Conservation (phyloP, 257 asterid genomes). For the Echites panduratus region DNA sequence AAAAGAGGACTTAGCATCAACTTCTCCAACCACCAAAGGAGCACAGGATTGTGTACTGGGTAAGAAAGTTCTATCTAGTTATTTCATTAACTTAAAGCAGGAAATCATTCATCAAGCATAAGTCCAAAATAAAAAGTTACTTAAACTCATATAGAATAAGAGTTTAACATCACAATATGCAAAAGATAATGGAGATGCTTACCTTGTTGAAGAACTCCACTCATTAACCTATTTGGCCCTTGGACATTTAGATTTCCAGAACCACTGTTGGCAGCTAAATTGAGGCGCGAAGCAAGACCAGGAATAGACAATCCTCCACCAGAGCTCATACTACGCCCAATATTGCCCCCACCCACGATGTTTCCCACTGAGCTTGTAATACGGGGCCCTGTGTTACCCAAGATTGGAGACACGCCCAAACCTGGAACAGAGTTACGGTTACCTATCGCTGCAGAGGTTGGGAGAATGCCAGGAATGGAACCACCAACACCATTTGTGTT, state of each 20-base stretch:
- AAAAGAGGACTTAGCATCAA: background rate
- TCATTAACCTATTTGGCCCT: slow-evolving; percentile 81
- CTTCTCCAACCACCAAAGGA: background rate
- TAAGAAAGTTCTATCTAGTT: background rate
- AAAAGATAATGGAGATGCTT: slow-evolving; percentile 17
- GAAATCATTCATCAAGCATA: background rate
- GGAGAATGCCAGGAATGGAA: slow-evolving; percentile 89
- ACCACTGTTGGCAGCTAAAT: slow-evolving; percentile 55
- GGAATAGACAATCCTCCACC: slow-evolving; percentile 93
- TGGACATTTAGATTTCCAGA: slow-evolving; percentile 81
- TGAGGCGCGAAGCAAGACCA: slow-evolving; percentile 80
- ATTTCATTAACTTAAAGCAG: background rate
- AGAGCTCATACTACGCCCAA: slow-evolving; percentile 82
- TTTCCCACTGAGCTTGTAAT: slow-evolving; percentile 76
- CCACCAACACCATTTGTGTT: slow-evolving; percentile 78
- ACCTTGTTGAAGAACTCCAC: slow-evolving; percentile 94
- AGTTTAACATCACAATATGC: background rate
- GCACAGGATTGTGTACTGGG: background rate
- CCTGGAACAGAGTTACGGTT: slow-evolving; percentile 75
- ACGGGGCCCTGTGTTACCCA: slow-evolving; percentile 81
- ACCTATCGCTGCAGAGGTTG: slow-evolving; percentile 79
- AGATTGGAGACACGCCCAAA: slow-evolving; percentile 65
- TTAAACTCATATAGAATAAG: background rate
- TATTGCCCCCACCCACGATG: slow-evolving; percentile 81
- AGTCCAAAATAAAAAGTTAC: slow-evolving; percentile 3